These are phyloP conservation scores for Pleurotus salmoneostramineus DNA, from an alignment of 768 basidiomycete genomes.

Conservation along the genomic window DNA sequence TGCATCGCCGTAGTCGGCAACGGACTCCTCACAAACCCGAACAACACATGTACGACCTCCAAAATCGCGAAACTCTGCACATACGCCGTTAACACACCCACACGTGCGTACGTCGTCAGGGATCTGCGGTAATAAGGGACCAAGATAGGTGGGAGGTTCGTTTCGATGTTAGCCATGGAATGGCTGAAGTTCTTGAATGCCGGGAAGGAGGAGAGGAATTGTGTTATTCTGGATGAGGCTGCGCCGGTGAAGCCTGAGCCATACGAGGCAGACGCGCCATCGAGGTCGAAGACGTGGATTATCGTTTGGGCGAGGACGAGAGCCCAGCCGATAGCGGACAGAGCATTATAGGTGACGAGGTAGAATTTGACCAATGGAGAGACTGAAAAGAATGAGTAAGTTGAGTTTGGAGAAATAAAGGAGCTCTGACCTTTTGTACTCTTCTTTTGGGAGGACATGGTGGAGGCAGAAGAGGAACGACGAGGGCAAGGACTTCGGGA, in stretches of 20 bases:
- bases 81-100: slow-evolving; percentile 58
- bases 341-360: slow-evolving; percentile 73
- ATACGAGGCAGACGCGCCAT: slow-evolving; percentile 30
- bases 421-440: not conserved
- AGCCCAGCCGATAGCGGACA: slow-evolving; percentile 73
- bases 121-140: slow-evolving; percentile 46
- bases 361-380: slow-evolving; percentile 45
- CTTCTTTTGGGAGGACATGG: not conserved
- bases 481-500: not conserved
- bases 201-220: slow-evolving; percentile 30
- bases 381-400: not conserved
- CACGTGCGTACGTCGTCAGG: slow-evolving; percentile 53
- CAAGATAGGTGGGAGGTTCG: slow-evolving; percentile 33
- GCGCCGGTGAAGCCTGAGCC: slow-evolving; percentile 16
- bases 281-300: slow-evolving; percentile 42
- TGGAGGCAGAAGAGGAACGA: not conserved
- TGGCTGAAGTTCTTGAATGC: slow-evolving; percentile 26
- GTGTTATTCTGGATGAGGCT: slow-evolving; percentile 33
- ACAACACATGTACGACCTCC: slow-evolving; percentile 77
- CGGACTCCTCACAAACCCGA: slow-evolving; percentile 79
- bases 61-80: slow-evolving; percentile 84
- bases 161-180: slow-evolving; percentile 23
- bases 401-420: no score
- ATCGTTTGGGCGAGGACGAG: slow-evolving; percentile 60
- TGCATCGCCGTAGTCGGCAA: slow-evolving; percentile 73